phyloP scores from a whole-genome alignment of 1,139 yeast species.

The Yamadazyma trypodendri region DNA sequence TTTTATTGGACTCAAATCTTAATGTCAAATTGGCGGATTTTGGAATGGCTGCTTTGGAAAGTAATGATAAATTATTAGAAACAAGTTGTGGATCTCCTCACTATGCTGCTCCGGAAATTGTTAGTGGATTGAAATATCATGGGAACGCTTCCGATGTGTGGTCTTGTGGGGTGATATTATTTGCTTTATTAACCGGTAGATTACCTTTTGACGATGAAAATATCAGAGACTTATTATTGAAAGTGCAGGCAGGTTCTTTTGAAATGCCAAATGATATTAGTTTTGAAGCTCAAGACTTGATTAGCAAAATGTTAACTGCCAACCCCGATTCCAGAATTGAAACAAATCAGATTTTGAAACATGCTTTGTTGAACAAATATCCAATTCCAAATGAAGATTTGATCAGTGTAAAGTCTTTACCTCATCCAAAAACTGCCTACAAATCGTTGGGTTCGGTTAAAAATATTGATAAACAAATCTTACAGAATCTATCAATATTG shows the following conservation, averaged over 20 bases:
- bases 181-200: conserved; percentile 76
- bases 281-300: conserved; percentile 67
- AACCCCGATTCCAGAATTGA: conserved; percentile 76
- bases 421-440: conserved; percentile 62
- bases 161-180: conserved; percentile 82
- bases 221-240: conserved; percentile 63
- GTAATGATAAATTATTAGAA: conserved; percentile 66
- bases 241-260: conserved; percentile 73
- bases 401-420: conserved; percentile 52
- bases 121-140: conserved; percentile 71
- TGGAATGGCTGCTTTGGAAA: conserved; percentile 85
- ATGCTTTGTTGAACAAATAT: conserved; percentile 71
- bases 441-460: conserved; percentile 46
- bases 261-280: conserved; percentile 71
- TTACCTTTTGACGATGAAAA: conserved; percentile 82
- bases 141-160: conserved; percentile 85
- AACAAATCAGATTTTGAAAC: conserved; percentile 72
- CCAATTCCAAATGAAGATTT: conserved; percentile 51
- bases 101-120: conserved; percentile 86
- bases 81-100: conserved; percentile 88
- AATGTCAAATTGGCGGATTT: conserved; percentile 80
- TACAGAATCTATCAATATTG: conserved; percentile 66
- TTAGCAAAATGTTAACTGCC: conserved; percentile 69
- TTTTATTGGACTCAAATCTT: conserved; percentile 61
- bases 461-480: conserved; percentile 60